Base-by-base conservation (phyloP, 768 basidiomycete genomes). In the Stropharia rugosoannulata region DNA sequence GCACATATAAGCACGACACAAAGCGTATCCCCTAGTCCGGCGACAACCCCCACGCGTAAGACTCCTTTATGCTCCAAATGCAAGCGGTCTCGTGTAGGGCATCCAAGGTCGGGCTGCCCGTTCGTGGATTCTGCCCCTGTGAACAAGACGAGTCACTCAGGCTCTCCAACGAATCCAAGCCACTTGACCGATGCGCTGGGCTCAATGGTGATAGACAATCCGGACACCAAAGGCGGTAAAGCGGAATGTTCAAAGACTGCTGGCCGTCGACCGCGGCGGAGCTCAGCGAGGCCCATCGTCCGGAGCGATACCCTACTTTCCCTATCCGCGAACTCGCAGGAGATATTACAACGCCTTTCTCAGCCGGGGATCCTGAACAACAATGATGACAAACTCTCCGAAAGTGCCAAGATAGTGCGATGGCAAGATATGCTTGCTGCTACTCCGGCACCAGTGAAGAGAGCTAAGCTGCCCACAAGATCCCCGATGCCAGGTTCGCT, bases 71-170 rank as follows among this genome's bases (percentile, higher is more conserved):
- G 85, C 67, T 75, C 69, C 42, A 80, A 80, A 61, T 87, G 85
- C 66, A 72, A 74, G 51, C 78, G 77, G 19, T 81, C 83, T 0
- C 73, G 76, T 51, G 74, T 71, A 22, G 84, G 85, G 0, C 86
- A 87, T 63, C 85, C 85, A 15, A 82, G 84, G 43, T 80, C 81
- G 0, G 84, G 85, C 9, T 86, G 86, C 62, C 83, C 84, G 0
- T 77, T 69, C 54, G 67, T 64, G 18, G 73, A 76, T 42, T 66
- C 74, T 1, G 67, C 66, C 7, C 41, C 54, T 12, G 58, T 43
- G 46, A 58, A 58, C 16, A 55, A 59, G 36, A 57, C 55, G 27
- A 52, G 58, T 9, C 29, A 19, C 3, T 12, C 19, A 27, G 38
- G 25, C 49, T 16, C 16, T 13, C 37, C 38, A 9, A 25, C 56